Evolutionary conservation across 2,329 filamentous ascomycete genomes (phyloP).

Genomic region (Neopestalotiopsis rosae): DNA sequence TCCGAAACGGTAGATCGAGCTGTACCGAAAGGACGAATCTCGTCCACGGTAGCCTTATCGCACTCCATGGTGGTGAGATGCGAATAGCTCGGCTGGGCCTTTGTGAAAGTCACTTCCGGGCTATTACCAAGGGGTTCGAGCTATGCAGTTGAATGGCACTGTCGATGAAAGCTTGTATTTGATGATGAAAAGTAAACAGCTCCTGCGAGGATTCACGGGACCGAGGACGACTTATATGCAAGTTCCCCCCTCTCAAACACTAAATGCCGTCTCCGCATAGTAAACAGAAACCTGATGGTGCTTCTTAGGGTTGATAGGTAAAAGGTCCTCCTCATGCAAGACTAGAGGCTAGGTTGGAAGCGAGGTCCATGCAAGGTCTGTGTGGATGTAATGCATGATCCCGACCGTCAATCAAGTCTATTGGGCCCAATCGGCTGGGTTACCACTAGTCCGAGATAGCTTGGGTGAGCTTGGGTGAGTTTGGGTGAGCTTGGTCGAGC

Average conservation of each 20-base stretch:
- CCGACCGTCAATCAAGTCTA: not conserved
- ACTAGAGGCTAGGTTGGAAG: slow-evolving; percentile 1
- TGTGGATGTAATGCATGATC: not conserved
- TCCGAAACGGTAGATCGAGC: slow-evolving; percentile 70
- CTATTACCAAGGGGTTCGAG: not conserved
- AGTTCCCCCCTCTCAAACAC: not conserved
- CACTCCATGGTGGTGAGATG: slow-evolving; percentile 18
- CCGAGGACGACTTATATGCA: not conserved
- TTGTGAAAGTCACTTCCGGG: not conserved
- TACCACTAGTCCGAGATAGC: not conserved
- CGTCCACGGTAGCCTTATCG: slow-evolving; percentile 48
- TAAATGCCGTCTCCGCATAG: not conserved
- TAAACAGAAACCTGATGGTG: not conserved
- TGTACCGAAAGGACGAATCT: slow-evolving; percentile 67
- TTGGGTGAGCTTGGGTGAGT: not conserved
- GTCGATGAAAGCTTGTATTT: not conserved
- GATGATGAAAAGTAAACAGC: not conserved
- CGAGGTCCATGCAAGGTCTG: not conserved
- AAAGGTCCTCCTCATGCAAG: not conserved
- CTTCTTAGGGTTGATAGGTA: not conserved
- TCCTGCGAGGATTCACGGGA: not conserved
- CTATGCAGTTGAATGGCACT: not conserved
- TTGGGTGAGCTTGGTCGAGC: not conserved
- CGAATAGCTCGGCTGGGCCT: not conserved
- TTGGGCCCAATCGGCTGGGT: not conserved